Percentiles rank a stretch among this genome's conserved stretches.
Evolutionary conservation across 2,329 filamentous ascomycete species (phyloP).

Genomic region (Apiospora marii): DNA sequence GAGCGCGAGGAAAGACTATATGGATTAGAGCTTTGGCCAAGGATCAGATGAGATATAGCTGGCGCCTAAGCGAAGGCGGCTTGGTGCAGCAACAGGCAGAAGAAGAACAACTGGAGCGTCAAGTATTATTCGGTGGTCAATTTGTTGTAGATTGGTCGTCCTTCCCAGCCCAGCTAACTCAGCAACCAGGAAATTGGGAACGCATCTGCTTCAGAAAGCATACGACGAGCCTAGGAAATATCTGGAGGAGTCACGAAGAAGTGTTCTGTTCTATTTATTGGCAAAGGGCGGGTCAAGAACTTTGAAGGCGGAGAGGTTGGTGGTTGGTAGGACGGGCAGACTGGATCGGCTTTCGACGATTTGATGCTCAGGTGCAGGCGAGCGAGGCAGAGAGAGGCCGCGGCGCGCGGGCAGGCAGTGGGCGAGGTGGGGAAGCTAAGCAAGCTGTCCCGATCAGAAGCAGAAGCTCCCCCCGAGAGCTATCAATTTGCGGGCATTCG

Average conservation of each 20-base stretch:
- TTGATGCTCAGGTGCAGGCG: not conserved
- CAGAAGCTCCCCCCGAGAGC: conserved; percentile 15
- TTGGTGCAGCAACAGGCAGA: conserved; percentile 9
- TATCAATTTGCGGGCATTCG: not conserved
- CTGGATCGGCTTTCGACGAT: not conserved
- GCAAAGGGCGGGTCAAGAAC: not conserved
- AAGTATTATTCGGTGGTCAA: conserved; percentile 5
- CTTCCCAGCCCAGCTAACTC: conserved; percentile 14
- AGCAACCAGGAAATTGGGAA: not conserved
- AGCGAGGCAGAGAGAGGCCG: not conserved
- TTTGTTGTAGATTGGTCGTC: not conserved
- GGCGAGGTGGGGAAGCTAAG: conserved; percentile 2
- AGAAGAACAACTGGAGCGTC: not conserved
- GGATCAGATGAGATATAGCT: not conserved
- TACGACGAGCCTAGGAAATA: not conserved
- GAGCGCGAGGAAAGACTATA: not conserved
- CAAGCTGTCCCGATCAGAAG: conserved; percentile 2
- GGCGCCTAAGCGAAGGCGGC: not conserved
- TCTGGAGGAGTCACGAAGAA: not conserved
- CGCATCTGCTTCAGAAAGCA: not conserved
- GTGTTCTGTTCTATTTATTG: conserved; percentile 6
- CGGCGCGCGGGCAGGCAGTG: not conserved
- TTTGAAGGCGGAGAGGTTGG: conserved; percentile 14
- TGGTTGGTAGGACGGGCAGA: conserved; percentile 6
- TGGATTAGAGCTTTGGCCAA: not conserved